Conservation (phyloP, 345 rosid genomes). For the Ceriops tagal region DNA sequence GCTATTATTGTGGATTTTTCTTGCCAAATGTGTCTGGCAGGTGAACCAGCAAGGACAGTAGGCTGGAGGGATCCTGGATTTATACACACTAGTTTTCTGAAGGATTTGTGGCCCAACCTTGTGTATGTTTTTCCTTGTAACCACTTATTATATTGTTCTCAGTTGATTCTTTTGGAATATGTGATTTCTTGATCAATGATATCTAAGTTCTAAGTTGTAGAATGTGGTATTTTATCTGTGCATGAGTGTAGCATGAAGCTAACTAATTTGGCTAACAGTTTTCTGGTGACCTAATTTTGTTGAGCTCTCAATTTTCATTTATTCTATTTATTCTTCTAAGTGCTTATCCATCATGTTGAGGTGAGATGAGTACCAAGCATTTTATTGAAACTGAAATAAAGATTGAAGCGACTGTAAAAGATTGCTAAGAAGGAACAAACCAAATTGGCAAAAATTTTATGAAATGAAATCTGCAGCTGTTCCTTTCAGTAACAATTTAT, state of each 20-base stretch:
- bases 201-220: too few species aligned
- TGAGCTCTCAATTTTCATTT: neutral
- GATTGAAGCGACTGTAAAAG: too few species aligned
- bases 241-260: neutral
- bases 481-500: too few species aligned
- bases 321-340: neutral
- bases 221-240: neutral
- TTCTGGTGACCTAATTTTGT: neutral
- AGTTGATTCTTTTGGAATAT: neutral
- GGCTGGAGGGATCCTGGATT: constrained; percentile 89
- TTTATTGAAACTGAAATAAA: too few species aligned
- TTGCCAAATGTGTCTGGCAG: constrained; percentile 23
- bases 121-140: constrained; percentile 30
- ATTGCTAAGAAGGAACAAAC: too few species aligned
- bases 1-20: constrained; percentile 1
- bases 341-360: neutral
- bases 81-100: constrained; percentile 65
- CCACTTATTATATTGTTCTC: neutral
- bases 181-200: too few species aligned
- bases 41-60: constrained; percentile 63
- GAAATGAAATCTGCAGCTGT: too few species aligned
- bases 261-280: neutral
- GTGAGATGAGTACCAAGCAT: too few species aligned
- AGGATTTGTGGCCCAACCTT: constrained; percentile 62
- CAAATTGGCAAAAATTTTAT: too few species aligned